Evolutionary conservation across 2,329 filamentous ascomycete species (phyloP).

Genomic region (Cladophialophora psammophila): DNA sequence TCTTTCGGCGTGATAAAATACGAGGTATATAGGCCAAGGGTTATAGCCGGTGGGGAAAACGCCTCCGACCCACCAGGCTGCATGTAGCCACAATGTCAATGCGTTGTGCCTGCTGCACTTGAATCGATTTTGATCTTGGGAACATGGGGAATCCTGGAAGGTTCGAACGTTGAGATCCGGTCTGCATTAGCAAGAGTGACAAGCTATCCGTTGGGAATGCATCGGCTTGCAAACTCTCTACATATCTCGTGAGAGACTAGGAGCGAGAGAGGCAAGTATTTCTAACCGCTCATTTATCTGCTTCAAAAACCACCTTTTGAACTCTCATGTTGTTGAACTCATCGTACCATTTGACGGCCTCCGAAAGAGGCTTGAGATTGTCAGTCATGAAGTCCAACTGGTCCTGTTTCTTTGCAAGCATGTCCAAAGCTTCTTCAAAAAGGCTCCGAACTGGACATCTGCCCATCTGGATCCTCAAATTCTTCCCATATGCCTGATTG

Average conservation of each 20-base stretch:
- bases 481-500: slow-evolving; percentile 71
- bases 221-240: background rate
- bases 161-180: slow-evolving; percentile 16
- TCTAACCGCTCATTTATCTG: slow-evolving; percentile 45
- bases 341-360: slow-evolving; percentile 73
- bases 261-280: background rate
- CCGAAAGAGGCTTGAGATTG: slow-evolving; percentile 72
- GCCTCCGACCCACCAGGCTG: background rate
- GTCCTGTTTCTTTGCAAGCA: slow-evolving; percentile 72
- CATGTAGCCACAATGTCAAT: slow-evolving; percentile 17
- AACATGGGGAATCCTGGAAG: slow-evolving; percentile 13
- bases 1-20: background rate
- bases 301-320: slow-evolving; percentile 75
- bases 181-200: slow-evolving; percentile 13
- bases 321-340: slow-evolving; percentile 76
- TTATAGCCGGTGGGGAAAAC: background rate
- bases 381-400: slow-evolving; percentile 77
- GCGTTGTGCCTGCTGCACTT: background rate
- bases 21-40: background rate
- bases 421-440: slow-evolving; percentile 69
- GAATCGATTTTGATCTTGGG: slow-evolving; percentile 1
- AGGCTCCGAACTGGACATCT: slow-evolving; percentile 75
- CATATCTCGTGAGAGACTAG: background rate
- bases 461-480: slow-evolving; percentile 76
- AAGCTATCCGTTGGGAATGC: background rate